Percentiles rank a stretch among this genome's conserved stretches.
Evolutionary conservation across 1,284 basidiomycete species (phyloP).

Genomic region (Leccinum idahoense): DNA sequence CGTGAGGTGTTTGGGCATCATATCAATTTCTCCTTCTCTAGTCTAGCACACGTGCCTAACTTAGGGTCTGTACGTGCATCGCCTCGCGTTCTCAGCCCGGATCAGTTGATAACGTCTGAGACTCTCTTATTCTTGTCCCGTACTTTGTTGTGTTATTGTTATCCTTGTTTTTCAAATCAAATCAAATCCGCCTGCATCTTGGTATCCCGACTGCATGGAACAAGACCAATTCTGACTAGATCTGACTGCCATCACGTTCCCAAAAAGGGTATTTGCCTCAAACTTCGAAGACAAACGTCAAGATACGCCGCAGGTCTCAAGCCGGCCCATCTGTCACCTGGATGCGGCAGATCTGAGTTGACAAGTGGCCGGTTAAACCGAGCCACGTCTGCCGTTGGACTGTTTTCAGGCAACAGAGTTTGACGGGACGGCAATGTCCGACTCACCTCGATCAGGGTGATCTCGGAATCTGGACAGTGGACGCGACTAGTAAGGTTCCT

Average conservation of each 20-base stretch:
- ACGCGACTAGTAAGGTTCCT: neutral
- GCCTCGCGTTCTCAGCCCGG: no score
- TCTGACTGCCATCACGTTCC: neutral
- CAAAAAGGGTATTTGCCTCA: neutral
- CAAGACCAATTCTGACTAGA: neutral
- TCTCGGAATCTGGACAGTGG: neutral
- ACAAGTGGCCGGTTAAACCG: neutral
- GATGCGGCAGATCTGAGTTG: neutral
- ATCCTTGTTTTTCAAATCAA: no score
- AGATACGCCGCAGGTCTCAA: conserved; percentile 1
- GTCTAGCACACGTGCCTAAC: neutral
- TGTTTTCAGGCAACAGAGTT: neutral
- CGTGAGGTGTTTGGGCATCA: neutral
- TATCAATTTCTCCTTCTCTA: neutral
- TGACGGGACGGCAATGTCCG: neutral
- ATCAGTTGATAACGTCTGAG: no score
- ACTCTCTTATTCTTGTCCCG: no score
- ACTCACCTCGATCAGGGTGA: neutral
- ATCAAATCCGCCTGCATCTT: no score
- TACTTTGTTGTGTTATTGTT: no score
- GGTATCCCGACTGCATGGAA: neutral
- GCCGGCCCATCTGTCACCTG: neutral
- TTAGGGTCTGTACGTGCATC: no score
- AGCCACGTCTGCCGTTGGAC: neutral
- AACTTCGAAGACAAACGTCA: neutral